Evolutionary conservation across 2,329 filamentous ascomycete genomes (phyloP), one percentile per base, ranked within the genome.

Genomic region (Leptographium flavum): DNA sequence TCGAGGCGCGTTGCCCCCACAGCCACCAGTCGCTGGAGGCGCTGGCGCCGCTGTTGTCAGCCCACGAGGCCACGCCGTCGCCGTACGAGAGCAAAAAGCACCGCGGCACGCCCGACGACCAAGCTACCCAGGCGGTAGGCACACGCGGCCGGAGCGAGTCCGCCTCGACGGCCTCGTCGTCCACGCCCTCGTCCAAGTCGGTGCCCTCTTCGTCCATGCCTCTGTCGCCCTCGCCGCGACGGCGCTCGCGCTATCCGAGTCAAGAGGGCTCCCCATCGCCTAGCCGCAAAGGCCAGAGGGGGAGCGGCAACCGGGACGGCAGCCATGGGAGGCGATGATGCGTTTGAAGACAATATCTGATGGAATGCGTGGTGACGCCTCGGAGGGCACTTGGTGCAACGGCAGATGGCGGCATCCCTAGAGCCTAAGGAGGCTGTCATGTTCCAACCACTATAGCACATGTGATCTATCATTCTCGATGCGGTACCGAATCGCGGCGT

Each of bases 1-100:
- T 50, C 7, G 49, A 48, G 15, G n/a, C 37, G 5, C 45, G 47
- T 3, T 52, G 50, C 11, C 33, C 35, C 5, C 42, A 44, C 14
- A 38, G 25, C 35, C 35, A 31, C 25, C 19, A 25, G 17, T 38
- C 4, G 4, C 10, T 22, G 15, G 13, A 36, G 25, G 11, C 42
- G 8, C 32, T n/a, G 5, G 7, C 15, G 14, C 21, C 27, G 7
- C 8, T 11, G 10, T 22, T 19, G 30, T 36, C 15, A 5, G 27
- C 17, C 21, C 13, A 5, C 11, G 38, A 39, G 13, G 39, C n/a
- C 9, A 36, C 25, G 22, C 32, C 4, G 7, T n/a, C 19, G 17
- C 30, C 33, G 4, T 30, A 25, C 23, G 32, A 32, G 10, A 13
- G 25, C 3, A 33, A 43, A 10, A 23, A 14, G 19, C 22, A 43